Percentiles rank a stretch among this genome's conserved stretches.
These are phyloP conservation scores for Aspergillus caelatus DNA, from an alignment of 2,329 filamentous ascomycete species.

Conservation along the genomic window DNA sequence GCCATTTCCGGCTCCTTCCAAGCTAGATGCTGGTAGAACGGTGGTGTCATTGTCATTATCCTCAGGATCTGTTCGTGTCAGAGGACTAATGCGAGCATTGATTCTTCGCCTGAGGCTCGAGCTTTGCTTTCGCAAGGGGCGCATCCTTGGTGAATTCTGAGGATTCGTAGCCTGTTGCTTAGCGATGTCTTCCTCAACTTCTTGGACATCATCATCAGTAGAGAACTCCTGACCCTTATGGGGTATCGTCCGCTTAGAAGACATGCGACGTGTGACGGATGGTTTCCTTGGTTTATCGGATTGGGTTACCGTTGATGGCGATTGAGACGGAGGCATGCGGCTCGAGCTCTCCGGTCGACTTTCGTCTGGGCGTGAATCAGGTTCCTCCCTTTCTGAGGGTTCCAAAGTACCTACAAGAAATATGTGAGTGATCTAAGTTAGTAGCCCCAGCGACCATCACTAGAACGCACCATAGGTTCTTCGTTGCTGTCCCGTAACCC, in stretches of 20 bases:
- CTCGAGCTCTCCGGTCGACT: conserved; percentile 31
- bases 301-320: conserved; percentile 45
- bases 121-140: conserved; percentile 36
- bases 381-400: conserved; percentile 22
- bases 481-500: conserved; percentile 17
- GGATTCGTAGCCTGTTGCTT: conserved; percentile 37
- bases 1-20: conserved; percentile 25
- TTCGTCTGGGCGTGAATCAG: conserved; percentile 32
- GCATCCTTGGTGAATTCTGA: conserved; percentile 38
- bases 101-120: conserved; percentile 46
- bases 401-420: conserved; percentile 34
- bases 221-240: conserved; percentile 86
- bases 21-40: conserved; percentile 34
- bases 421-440: conserved; percentile 1
- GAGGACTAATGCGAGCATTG: conserved; percentile 33
- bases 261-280: conserved; percentile 70
- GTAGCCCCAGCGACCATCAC: neutral
- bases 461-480: conserved; percentile 34
- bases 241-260: conserved; percentile 70
- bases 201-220: conserved; percentile 81
- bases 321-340: conserved; percentile 44
- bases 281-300: conserved; percentile 67
- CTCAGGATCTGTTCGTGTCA: conserved; percentile 40
- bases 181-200: conserved; percentile 72
- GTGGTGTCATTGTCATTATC: conserved; percentile 43